Percentiles rank a stretch among this genome's conserved stretches.
These are phyloP conservation scores for Candida gigantensis DNA, from an alignment of 1,139 yeast species.

Conservation along the genomic window DNA sequence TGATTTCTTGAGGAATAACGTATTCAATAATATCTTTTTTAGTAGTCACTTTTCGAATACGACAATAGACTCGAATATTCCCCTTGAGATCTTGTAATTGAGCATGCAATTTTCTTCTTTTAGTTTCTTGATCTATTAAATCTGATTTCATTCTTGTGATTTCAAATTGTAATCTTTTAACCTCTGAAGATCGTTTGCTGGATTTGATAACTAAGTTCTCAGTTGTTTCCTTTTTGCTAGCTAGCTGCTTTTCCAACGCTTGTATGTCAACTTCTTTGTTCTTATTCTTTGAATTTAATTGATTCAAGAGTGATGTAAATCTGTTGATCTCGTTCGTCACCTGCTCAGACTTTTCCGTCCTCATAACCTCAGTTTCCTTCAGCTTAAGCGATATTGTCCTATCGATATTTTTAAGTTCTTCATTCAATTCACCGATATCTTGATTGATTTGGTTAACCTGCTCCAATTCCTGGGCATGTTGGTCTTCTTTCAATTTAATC, in stretches of 20 bases:
- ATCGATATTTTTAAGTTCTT: conserved; percentile 10
- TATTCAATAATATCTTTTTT: conserved; percentile 32
- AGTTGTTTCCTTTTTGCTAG: neutral
- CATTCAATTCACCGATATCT: conserved; percentile 8
- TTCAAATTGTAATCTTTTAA: conserved; percentile 10
- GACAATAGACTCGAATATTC: conserved; percentile 86
- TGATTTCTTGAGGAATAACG: conserved; percentile 47
- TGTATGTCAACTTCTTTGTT: conserved; percentile 12
- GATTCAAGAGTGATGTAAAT: conserved; percentile 8
- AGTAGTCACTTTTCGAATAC: conserved; percentile 64
- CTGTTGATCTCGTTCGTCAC: conserved; percentile 7
- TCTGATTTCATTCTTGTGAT: conserved; percentile 23
- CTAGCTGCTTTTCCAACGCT: neutral
- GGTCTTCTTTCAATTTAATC: conserved; percentile 29
- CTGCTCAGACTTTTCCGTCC: conserved; percentile 1
- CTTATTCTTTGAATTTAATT: conserved; percentile 10
- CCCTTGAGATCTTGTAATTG: conserved; percentile 86
- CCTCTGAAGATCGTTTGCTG: conserved; percentile 5
- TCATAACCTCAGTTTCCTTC: conserved; percentile 4
- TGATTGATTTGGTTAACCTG: conserved; percentile 24
- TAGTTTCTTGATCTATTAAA: conserved; percentile 14
- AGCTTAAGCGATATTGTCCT: neutral
- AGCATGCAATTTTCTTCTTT: conserved; percentile 70
- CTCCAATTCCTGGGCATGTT: conserved; percentile 21
- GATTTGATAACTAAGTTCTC: conserved; percentile 1